Percentiles rank a stretch among this genome's conserved stretches.
phyloP scores from a whole-genome alignment of 2,329 filamentous ascomycete species.

The Fusarium pseudonygamai region DNA sequence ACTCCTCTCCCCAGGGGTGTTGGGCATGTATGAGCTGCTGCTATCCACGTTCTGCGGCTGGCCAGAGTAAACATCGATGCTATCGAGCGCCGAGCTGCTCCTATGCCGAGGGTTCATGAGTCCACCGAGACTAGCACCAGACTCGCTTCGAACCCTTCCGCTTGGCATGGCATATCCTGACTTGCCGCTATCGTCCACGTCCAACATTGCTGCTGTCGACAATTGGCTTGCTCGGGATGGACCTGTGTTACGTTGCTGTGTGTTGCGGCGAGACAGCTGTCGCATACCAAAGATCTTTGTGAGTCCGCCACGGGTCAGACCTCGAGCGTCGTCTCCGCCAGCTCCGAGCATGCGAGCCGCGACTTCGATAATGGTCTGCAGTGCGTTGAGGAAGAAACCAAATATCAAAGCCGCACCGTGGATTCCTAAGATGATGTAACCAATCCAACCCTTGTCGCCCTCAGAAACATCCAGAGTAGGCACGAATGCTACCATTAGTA shows the following conservation, averaged over 20 bases:
- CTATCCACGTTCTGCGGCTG: slow-evolving; percentile 62
- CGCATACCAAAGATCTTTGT: slow-evolving; percentile 92
- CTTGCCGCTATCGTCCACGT: slow-evolving; percentile 72
- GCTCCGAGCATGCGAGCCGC: slow-evolving; percentile 83
- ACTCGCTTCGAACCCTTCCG: slow-evolving; percentile 68
- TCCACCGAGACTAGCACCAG: slow-evolving; percentile 66
- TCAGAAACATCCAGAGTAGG: slow-evolving; percentile 83
- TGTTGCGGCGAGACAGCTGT: slow-evolving; percentile 79
- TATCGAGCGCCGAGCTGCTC: slow-evolving; percentile 66
- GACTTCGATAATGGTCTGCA: slow-evolving; percentile 92
- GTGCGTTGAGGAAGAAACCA: slow-evolving; percentile 90
- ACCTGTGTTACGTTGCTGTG: slow-evolving; percentile 66
- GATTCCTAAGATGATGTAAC: slow-evolving; percentile 87
- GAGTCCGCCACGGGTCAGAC: slow-evolving; percentile 81
- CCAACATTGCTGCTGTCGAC: slow-evolving; percentile 84
- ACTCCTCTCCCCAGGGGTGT: slow-evolving; percentile 76
- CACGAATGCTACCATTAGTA: slow-evolving; percentile 84
- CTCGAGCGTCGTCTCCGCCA: slow-evolving; percentile 76
- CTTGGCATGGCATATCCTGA: slow-evolving; percentile 63
- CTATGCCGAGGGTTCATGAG: slow-evolving; percentile 59
- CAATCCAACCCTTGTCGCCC: slow-evolving; percentile 90
- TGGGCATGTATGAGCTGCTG: slow-evolving; percentile 73
- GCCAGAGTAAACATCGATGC: slow-evolving; percentile 57
- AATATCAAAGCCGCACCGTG: slow-evolving; percentile 88
- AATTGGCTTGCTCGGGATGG: slow-evolving; percentile 81